Base-by-base conservation (phyloP, 148 eudicot species). In the Chenopodium quinoa region DNA sequence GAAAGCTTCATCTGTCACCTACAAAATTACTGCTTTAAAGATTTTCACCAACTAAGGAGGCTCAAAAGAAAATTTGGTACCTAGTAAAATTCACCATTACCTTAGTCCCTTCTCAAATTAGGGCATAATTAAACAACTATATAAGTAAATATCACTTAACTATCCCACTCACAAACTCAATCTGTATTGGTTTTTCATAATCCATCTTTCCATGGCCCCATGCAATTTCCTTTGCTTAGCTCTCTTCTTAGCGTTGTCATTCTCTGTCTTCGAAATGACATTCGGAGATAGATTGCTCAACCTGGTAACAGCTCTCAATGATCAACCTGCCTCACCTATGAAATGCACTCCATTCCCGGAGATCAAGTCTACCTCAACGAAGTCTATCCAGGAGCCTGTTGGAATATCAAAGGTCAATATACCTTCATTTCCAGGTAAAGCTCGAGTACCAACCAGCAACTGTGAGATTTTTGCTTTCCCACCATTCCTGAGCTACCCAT, bases 171-270 rank as follows among this genome's bases (percentile, higher is more conserved):
- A 69, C 17, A 56, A 56, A 56, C 62, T 50, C 54, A 50, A 56
- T 1, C 6, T 2, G 17, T 17, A 56, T 19, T 56, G 22, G 22
- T 17, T 56, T 19, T 56, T 13, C 17, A 17, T 5, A 73, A 73
- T 4, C 62, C 62, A 73, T 2, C 48, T 44, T 25, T 32, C 8
- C 54, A 80, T 80, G 82, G 77, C 82, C 73, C 27, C 71, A 62
- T 72, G 37, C 62, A 77, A 73, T 25, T 72, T 58, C 58, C 69
- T 80, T 14, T 80, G 71, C 58, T 37, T 80, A 23, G 82, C 77
- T 56, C 7, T 80, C 77, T 23, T 72, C 34, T 44, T 62, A 14
- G 70, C 71, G 8, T 10, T 73, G n/a, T 73, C 82, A 4, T 44
- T 80, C 22, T 44, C 60, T 12, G 46, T 11, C 31, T 1, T 80